These are phyloP conservation scores for Kwoniella europaea DNA, from an alignment of 768 basidiomycete species.

Conservation along the genomic window DNA sequence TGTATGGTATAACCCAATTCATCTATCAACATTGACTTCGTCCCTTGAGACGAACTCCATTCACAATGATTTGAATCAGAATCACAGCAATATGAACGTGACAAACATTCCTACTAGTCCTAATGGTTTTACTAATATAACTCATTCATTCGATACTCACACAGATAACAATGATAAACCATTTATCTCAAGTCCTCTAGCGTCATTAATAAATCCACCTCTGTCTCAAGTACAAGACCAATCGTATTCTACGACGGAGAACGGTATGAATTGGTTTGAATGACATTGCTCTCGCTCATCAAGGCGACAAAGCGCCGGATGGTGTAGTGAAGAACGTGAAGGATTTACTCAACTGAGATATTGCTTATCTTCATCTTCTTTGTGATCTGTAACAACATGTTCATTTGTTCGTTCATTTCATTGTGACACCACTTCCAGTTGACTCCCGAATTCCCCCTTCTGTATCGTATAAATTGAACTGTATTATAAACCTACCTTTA, in stretches of 20 bases:
- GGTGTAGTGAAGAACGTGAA: no score
- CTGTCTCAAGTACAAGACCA: not conserved
- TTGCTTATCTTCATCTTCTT: no score
- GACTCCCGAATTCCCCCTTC: no score
- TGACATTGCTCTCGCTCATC: not conserved
- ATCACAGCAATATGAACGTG: not conserved
- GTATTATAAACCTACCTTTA: no score
- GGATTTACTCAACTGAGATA: no score
- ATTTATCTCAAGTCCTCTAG: not conserved
- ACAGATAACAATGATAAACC: no score
- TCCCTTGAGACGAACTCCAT: not conserved
- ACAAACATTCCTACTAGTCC: not conserved
- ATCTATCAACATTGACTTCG: not conserved
- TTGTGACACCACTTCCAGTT: no score
- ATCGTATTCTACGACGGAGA: not conserved
- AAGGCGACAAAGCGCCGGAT: no score
- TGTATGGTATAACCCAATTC: not conserved
- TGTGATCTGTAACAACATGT: no score
- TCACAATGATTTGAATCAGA: not conserved
- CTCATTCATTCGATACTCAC: not conserved
- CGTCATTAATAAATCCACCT: not conserved
- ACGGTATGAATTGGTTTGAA: constrained; percentile 14
- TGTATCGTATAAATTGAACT: no score
- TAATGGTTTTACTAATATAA: not conserved
- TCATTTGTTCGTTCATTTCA: no score